Conservation (phyloP, 2,329 filamentous ascomycete genomes). For the Calonectria crousiana region DNA sequence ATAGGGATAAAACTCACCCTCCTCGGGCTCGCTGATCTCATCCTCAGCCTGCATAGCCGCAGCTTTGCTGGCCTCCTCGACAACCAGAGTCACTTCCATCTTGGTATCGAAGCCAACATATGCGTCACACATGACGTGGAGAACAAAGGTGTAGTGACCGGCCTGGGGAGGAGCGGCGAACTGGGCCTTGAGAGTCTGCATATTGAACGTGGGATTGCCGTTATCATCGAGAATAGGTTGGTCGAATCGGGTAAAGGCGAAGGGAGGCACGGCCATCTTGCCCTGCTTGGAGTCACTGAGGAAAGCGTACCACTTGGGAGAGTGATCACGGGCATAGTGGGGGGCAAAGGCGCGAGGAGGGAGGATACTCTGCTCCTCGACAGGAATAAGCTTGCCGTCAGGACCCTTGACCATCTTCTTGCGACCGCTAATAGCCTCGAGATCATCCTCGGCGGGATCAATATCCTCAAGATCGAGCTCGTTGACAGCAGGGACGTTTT, state of each 20-base stretch:
- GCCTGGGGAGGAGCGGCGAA: constrained; percentile 94
- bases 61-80: constrained; percentile 90
- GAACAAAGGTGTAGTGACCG: constrained; percentile 93
- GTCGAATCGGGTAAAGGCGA: constrained; percentile 94
- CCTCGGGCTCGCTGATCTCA: constrained; percentile 97
- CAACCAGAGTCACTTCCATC: constrained; percentile 88
- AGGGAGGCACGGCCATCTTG: constrained; percentile 96
- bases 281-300: constrained; percentile 93
- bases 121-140: constrained; percentile 94
- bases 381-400: constrained; percentile 67
- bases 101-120: constrained; percentile 96
- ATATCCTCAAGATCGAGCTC: constrained; percentile 88
- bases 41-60: constrained; percentile 85
- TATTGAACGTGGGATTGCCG: constrained; percentile 90
- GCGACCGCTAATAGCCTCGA: constrained; percentile 85
- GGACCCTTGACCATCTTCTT: constrained; percentile 76
- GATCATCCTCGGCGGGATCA: constrained; percentile 92
- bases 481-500: constrained; percentile 79
- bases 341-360: constrained; percentile 92
- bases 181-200: constrained; percentile 97
- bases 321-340: constrained; percentile 89
- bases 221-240: constrained; percentile 84
- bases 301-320: constrained; percentile 94
- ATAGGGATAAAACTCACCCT: constrained; percentile 73
- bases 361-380: constrained; percentile 75